phyloP scores from a whole-genome alignment of 768 basidiomycete species.

The Podaxis mareebaensis region DNA sequence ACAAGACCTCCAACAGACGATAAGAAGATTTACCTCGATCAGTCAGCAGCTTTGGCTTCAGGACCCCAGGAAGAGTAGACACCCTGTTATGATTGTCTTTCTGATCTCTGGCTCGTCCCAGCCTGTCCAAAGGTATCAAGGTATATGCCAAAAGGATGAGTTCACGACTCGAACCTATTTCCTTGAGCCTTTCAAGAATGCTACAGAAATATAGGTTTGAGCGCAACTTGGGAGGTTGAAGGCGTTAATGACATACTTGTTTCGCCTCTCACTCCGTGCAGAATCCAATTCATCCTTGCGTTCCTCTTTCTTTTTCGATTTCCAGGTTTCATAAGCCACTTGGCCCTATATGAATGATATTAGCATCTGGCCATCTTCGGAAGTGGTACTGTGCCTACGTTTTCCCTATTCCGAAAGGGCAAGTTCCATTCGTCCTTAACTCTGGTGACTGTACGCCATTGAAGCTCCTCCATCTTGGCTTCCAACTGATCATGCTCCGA shows the following conservation, averaged over 20 bases:
- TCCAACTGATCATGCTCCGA: not conserved
- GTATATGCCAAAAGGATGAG: too few species aligned
- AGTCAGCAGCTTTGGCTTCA: too few species aligned
- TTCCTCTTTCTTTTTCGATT: not conserved
- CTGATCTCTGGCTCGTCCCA: too few species aligned
- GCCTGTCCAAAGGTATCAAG: too few species aligned
- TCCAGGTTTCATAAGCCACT: not conserved
- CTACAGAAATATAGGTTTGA: not conserved
- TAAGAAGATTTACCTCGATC: too few species aligned
- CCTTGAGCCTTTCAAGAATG: not conserved
- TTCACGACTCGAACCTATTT: not conserved
- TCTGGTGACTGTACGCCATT: not conserved
- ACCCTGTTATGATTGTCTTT: too few species aligned
- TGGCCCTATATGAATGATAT: not conserved
- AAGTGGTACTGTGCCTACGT: not conserved
- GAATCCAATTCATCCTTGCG: not conserved
- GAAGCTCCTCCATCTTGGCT: not conserved
- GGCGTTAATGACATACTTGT: not conserved
- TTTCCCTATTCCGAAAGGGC: not conserved
- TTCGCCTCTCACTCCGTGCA: not conserved
- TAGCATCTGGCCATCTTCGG: not conserved
- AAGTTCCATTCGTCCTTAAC: not conserved
- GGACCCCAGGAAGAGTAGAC: too few species aligned
- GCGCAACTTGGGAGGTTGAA: not conserved
- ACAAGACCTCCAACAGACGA: too few species aligned